Conservation (phyloP, 495 filamentous ascomycete species). For the Podospora bellae-mahoneyi region DNA sequence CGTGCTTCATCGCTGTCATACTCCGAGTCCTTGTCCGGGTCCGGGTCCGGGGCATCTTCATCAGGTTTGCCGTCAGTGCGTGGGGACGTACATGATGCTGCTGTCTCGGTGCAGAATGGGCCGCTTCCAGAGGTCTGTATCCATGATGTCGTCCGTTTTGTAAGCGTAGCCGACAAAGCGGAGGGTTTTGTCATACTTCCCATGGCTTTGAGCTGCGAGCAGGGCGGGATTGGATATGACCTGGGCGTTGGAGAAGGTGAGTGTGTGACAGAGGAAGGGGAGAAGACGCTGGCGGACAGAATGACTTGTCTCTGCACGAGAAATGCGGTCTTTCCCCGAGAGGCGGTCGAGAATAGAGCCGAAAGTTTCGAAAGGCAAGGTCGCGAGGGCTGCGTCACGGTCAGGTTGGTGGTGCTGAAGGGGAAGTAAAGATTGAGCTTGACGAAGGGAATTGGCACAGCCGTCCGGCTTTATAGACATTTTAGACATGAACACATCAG, state of each 20-base stretch:
- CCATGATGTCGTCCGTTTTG: background rate
- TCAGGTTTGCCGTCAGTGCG: background rate
- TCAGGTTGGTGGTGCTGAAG: background rate
- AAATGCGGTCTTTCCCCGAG: background rate
- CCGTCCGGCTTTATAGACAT: background rate
- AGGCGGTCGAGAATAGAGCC: background rate
- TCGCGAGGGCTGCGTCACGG: background rate
- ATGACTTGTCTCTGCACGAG: background rate
- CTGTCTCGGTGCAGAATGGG: background rate
- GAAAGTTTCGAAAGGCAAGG: background rate
- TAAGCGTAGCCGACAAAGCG: slow-evolving; percentile 4
- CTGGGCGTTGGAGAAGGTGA: slow-evolving; percentile 4
- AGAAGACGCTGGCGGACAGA: background rate
- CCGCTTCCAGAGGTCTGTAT: background rate
- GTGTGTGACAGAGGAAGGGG: slow-evolving; percentile 2
- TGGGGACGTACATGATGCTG: background rate
- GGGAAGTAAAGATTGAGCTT: background rate
- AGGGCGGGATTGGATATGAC: slow-evolving; percentile 3
- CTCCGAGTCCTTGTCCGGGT: background rate
- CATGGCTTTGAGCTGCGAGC: background rate
- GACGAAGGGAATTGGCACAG: background rate
- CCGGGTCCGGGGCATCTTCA: background rate
- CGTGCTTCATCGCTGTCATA: no score
- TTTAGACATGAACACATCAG: background rate
- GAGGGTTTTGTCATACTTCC: background rate